These are phyloP conservation scores for Hyaloscypha bicolor DNA, from an alignment of 495 filamentous ascomycete genomes.

Conservation along the genomic window DNA sequence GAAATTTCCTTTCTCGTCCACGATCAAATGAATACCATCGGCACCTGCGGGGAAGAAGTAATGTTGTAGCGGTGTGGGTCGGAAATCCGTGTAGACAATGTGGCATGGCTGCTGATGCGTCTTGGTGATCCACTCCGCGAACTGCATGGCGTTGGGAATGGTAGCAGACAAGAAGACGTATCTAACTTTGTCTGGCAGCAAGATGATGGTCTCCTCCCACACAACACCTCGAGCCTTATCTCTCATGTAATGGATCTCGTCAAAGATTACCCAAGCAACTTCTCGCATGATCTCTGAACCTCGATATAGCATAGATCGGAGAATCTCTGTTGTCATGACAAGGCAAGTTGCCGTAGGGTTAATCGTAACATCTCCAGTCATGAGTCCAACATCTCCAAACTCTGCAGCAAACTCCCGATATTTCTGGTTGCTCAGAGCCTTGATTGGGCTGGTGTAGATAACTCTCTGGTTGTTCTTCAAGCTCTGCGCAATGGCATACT, in stretches of 20 bases:
- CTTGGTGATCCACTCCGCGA: conserved; percentile 97
- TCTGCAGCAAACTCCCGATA: conserved; percentile 94
- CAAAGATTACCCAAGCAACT: conserved; percentile 96
- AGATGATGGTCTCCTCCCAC: conserved; percentile 98
- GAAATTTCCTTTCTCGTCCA: conserved; percentile 95
- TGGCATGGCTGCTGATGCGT: conserved; percentile 96
- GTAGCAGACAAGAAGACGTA: conserved; percentile 98
- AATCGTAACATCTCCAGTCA: conserved; percentile 99
- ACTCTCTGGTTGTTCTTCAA: conserved; percentile 96
- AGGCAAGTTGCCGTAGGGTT: conserved; percentile 97
- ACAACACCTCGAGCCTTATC: conserved; percentile 94
- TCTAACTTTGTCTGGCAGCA: conserved; percentile 95
- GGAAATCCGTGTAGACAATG: conserved; percentile 97
- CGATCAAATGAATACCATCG: conserved; percentile 90
- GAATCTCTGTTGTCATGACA: conserved; percentile 99
- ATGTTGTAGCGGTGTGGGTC: conserved; percentile 93
- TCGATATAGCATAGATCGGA: conserved; percentile 96
- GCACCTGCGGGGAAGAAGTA: conserved; percentile 96
- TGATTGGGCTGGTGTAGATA: conserved; percentile 99
- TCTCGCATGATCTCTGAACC: conserved; percentile 99
- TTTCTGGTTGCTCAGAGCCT: conserved; percentile 97
- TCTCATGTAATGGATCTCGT: conserved; percentile 98
- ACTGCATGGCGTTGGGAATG: conserved; percentile 99
- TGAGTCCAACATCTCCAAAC: conserved; percentile 95
- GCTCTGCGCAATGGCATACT: conserved; percentile 98